Conservation (phyloP, 805 yeast species). For the Kodamaea leandrae region DNA sequence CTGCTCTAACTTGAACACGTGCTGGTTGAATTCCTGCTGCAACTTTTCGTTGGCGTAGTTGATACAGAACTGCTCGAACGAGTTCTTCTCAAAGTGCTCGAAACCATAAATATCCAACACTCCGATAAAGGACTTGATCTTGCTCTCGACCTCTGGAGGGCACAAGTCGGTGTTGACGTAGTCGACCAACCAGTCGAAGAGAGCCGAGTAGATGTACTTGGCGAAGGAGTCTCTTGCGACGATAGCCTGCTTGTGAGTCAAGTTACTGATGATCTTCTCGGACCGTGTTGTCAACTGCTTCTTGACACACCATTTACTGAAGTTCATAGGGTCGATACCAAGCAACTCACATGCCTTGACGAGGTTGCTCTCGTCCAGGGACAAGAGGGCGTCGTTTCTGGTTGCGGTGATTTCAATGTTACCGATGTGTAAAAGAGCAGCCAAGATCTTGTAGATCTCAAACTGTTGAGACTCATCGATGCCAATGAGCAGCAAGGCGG, state of each 20-base stretch:
- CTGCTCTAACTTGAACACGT: conserved; percentile 94
- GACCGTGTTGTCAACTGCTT: conserved; percentile 90
- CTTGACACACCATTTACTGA: conserved; percentile 90
- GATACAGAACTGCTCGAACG: conserved; percentile 96
- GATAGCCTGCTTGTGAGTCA: conserved; percentile 77
- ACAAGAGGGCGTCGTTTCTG: conserved; percentile 74
- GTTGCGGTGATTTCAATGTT: conserved; percentile 85
- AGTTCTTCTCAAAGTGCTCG: conserved; percentile 91
- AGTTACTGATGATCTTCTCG: conserved; percentile 83
- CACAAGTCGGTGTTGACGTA: conserved; percentile 80
- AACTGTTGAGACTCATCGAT: conserved; percentile 56
- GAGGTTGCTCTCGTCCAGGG: conserved; percentile 84
- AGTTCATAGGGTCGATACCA: conserved; percentile 68
- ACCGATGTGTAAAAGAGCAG: conserved; percentile 90
- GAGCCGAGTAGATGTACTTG: conserved; percentile 85
- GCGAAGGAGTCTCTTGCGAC: conserved; percentile 98
- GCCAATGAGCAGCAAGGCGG: conserved; percentile 79
- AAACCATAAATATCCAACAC: conserved; percentile 97
- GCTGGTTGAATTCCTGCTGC: conserved; percentile 96
- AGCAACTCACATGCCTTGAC: conserved; percentile 79
- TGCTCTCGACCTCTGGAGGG: conserved; percentile 60
- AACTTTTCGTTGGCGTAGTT: conserved; percentile 95
- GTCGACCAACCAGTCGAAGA: conserved; percentile 93
- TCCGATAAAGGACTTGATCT: conserved; percentile 79
- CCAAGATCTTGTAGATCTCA: conserved; percentile 72